Percentiles rank a stretch among this genome's conserved stretches.
These are phyloP conservation scores for Xerocomus nothofagi DNA, from an alignment of 1,284 basidiomycete genomes.

Conservation along the genomic window DNA sequence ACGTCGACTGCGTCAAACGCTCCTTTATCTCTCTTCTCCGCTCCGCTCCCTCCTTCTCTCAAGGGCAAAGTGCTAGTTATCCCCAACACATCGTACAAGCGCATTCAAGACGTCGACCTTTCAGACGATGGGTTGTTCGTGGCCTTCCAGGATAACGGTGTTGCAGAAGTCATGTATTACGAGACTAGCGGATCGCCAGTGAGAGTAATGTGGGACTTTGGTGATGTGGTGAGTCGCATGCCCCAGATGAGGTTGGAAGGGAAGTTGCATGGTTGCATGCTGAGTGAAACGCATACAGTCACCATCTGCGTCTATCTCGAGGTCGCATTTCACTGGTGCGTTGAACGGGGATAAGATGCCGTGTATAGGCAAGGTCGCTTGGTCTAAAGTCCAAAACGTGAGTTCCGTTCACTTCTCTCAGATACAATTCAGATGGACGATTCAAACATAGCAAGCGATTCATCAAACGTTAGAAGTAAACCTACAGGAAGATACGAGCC, in stretches of 20 bases:
- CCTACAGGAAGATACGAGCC: constrained; percentile 53
- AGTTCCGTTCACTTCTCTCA: constrained; percentile 27
- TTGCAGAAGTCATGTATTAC: constrained; percentile 54
- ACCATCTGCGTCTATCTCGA: constrained; percentile 40
- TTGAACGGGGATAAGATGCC: constrained; percentile 56
- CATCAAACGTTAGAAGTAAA: constrained; percentile 62
- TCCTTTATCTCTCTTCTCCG: constrained; percentile 45
- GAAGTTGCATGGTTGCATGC: not conserved
- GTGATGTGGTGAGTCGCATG: constrained; percentile 48
- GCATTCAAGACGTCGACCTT: constrained; percentile 58
- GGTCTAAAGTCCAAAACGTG: constrained; percentile 62
- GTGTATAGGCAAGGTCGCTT: constrained; percentile 73
- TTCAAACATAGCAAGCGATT: constrained; percentile 42
- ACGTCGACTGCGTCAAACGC: constrained; percentile 14
- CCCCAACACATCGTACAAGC: constrained; percentile 46
- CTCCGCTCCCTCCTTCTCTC: constrained; percentile 56
- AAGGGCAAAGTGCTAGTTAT: constrained; percentile 45
- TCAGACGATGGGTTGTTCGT: constrained; percentile 49
- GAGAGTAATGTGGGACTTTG: constrained; percentile 56
- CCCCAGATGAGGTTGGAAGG: not conserved
- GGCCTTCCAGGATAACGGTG: constrained; percentile 54
- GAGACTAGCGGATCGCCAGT: constrained; percentile 41
- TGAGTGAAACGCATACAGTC: constrained; percentile 31
- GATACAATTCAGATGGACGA: not conserved
- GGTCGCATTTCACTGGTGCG: constrained; percentile 61